Evolutionary conservation across 306 rosid genomes (phyloP), one percentile per base, ranked within the genome.

Genomic region (Cicer yamashitae): DNA sequence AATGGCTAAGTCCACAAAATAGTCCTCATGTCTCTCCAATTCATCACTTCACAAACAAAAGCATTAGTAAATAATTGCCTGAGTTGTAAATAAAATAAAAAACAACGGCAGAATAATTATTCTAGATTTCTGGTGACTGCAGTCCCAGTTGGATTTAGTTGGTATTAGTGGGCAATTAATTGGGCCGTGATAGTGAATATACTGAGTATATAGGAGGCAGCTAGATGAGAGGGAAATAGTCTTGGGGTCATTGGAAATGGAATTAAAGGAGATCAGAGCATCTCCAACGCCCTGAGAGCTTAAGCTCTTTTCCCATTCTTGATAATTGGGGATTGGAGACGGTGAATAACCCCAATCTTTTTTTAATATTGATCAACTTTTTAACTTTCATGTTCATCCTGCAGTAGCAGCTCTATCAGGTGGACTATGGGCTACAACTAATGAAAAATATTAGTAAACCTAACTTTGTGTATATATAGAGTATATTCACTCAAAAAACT

Each of bases 21-120:
- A 92, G 82, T 85, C 87, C 81, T 90, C 98, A 45, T 96, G 99
- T 69, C 67, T 90, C 83, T 87, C 99, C 88, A 96, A 81, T 69
- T 91, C 98, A 80, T 90, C 97, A 41, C 99, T 96, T 84, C 40
- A 83, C 81, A 85, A 77, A 46, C 66, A 75, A 73, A 84, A 76
- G 52, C 78, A 71, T 77, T 59, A 76, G 79, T 72, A 13, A 69
- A 71, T 39, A 78, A 41, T 59, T 30, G 37, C 37, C 54, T 6
- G 60, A 48, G 43, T 58, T 65, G 69, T 14, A 45, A 74, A 78
- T 10, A 58, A 38, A 57, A 68, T 45, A n/a, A 69, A 76, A 71
- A 50, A 60, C 45, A 82, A 48, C 38, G 52, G 41, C 50, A 73
- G 50, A 60, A 51, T 62, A 56, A 57, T 7, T 48, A 57, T 67